Evolutionary conservation across 2,329 filamentous ascomycete genomes (phyloP).

Genomic region (Leptosphaerulina australis): DNA sequence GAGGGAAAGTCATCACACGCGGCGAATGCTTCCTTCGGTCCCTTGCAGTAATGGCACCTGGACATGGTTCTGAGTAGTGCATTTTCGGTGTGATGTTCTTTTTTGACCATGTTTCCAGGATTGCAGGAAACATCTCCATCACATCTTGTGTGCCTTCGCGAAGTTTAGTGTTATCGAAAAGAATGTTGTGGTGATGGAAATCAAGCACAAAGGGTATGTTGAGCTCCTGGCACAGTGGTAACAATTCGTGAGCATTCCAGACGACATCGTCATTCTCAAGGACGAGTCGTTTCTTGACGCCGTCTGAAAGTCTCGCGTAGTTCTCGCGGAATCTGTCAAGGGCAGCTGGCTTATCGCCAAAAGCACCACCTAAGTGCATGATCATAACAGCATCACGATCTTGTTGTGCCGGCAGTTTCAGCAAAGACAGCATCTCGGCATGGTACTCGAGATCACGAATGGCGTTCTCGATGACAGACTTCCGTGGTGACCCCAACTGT

Average conservation of each 20-base stretch:
- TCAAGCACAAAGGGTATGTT: slow-evolving; percentile 92
- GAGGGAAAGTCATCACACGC: slow-evolving; percentile 78
- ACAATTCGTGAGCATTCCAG: slow-evolving; percentile 89
- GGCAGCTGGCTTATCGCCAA: slow-evolving; percentile 82
- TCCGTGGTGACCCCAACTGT: slow-evolving; percentile 82
- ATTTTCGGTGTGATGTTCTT: slow-evolving; percentile 93
- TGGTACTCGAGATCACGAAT: slow-evolving; percentile 87
- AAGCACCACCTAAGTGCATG: slow-evolving; percentile 88
- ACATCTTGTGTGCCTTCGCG: slow-evolving; percentile 88
- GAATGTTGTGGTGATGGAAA: slow-evolving; percentile 94
- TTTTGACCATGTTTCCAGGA: slow-evolving; percentile 79
- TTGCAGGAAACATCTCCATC: slow-evolving; percentile 73
- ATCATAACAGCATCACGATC: slow-evolving; percentile 93
- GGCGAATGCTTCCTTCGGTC: slow-evolving; percentile 86
- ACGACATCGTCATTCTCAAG: slow-evolving; percentile 94
- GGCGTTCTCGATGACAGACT: slow-evolving; percentile 75
- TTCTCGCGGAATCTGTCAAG: slow-evolving; percentile 78
- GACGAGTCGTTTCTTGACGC: slow-evolving; percentile 80
- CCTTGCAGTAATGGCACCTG: slow-evolving; percentile 75
- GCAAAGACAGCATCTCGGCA: slow-evolving; percentile 78
- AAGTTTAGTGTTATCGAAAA: slow-evolving; percentile 74
- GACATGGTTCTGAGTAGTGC: slow-evolving; percentile 88
- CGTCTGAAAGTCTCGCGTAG: slow-evolving; percentile 69
- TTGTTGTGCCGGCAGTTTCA: slow-evolving; percentile 77
- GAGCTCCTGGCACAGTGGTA: slow-evolving; percentile 91